Conservation (phyloP, 192 early-diverging fungal species). For the Linnemannia exigua region DNA sequence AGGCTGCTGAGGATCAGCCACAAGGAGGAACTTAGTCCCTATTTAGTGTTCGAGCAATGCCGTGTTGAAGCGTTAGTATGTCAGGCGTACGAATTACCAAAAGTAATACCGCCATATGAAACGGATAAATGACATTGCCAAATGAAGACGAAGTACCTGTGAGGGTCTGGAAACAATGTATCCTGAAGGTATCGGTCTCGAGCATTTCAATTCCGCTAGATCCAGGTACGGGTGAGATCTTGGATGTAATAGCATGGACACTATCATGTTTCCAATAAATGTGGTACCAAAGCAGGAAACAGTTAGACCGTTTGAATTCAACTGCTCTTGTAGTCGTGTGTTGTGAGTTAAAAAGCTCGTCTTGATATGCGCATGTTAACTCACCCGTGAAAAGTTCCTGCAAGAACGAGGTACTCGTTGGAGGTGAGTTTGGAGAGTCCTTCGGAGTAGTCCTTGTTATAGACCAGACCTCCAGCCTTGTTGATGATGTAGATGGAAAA, state of each 20-base stretch:
- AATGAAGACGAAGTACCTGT: conserved; percentile 72
- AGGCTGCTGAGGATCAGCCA: conserved; percentile 84
- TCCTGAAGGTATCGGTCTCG: conserved; percentile 91
- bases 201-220: conserved; percentile 94
- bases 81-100: no score
- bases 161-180: conserved; percentile 93
- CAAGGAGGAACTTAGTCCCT: conserved; percentile 96
- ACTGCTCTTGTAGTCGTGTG: no score
- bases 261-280: conserved; percentile 53
- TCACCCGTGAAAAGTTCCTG: conserved; percentile 97
- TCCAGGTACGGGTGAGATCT: conserved; percentile 85
- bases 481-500: conserved; percentile 88
- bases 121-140: not conserved
- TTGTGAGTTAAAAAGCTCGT: not conserved
- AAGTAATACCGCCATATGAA: no score
- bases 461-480: conserved; percentile 95
- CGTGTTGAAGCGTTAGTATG: not conserved
- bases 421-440: conserved; percentile 86
- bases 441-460: conserved; percentile 90
- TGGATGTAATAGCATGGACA: conserved; percentile 95
- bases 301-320: not conserved
- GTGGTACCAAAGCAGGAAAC: not conserved
- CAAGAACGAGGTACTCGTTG: conserved; percentile 98
- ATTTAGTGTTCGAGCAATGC: not conserved
- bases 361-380: not conserved